Evolutionary conservation across 2,329 filamentous ascomycete genomes (phyloP), one percentile per base, ranked within the genome.

Genomic region (Ophiocordyceps camponoti-leonardi): DNA sequence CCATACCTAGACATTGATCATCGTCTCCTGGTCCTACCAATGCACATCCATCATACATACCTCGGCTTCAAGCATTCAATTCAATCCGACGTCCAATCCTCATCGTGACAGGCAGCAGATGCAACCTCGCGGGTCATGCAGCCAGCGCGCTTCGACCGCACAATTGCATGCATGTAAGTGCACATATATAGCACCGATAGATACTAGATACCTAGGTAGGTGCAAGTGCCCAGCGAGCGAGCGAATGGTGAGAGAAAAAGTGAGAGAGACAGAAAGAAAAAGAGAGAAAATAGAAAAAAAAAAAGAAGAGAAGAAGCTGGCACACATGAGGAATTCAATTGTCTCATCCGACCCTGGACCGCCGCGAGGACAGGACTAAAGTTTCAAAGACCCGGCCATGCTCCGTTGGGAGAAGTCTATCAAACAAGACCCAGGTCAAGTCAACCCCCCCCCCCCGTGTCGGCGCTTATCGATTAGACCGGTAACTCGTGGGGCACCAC

Each of bases 281-380:
- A 11, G 11, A 11, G 5, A 11, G 12, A 18, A 11, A 16, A 11
- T 6, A 18, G 19, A 35, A 22, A 18, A n/a, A 28, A 20, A 35
- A 13, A 46, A 43, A 42, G 31, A 22, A 35, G 16, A 7, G 31
- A 35, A 28, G 20, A 19, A 26, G 42, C 18, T 30, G 31, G 26
- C 28, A 22, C 30, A 44, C n/a, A n/a, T 39, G 43, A 37, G 33
- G 43, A 39, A 30, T 42, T 37, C 31, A 16, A 13, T 19, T 45
- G 44, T 45, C 44, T 45, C 44, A 45, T 45, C 44, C 40, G 44
- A 45, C 44, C 44, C 44, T 41, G 35, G 35, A 18, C 16, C 13
- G 19, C 22, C 22, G 22, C 20, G 16, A 42, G 20, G 37, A 40
- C 37, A 13, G n/a, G 18, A 33, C n/a, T n/a, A n/a, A n/a, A n/a